A percentile compares a stretch with the other conserved stretches of the same genome.
Conservation (phyloP, 1,139 yeast species). For the Trichomonascaceae sp. region DNA sequence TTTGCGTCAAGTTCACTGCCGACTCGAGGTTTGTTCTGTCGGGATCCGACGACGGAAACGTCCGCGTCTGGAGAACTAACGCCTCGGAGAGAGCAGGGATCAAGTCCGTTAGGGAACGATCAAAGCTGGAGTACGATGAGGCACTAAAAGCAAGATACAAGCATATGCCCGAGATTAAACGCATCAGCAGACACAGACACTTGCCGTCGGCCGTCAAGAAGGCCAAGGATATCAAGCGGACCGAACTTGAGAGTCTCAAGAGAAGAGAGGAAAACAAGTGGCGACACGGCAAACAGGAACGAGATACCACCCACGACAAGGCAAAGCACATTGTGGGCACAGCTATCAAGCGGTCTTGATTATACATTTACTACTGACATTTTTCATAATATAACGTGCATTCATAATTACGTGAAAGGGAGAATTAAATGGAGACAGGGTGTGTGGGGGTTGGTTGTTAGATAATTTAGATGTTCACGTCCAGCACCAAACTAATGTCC, state of each 20-base stretch:
- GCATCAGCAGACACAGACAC: slow-evolving; percentile 81
- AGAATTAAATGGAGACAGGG: too few species aligned
- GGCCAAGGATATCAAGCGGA: slow-evolving; percentile 57
- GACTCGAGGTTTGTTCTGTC: slow-evolving; percentile 77
- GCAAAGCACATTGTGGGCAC: slow-evolving; percentile 77
- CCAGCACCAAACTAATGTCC: slow-evolving; percentile 37
- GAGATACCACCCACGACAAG: slow-evolving; percentile 48
- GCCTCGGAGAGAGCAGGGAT: slow-evolving; percentile 78
- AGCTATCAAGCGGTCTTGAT: slow-evolving; percentile 36
- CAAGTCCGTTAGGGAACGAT: slow-evolving; percentile 66
- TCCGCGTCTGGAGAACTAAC: slow-evolving; percentile 80
- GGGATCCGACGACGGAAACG: slow-evolving; percentile 94
- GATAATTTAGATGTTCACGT: slow-evolving; percentile 9
- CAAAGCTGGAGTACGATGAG: slow-evolving; percentile 78
- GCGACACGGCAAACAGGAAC: slow-evolving; percentile 55
- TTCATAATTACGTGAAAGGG: too few species aligned
- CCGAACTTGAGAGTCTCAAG: slow-evolving; percentile 60
- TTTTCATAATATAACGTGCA: too few species aligned
- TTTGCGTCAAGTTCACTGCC: slow-evolving; percentile 71
- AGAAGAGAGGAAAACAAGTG: slow-evolving; percentile 73
- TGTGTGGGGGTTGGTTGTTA: too few species aligned
- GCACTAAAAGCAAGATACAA: slow-evolving; percentile 86
- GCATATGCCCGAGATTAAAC: slow-evolving; percentile 90
- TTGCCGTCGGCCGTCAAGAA: slow-evolving; percentile 9
- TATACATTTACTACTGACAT: not conserved